Base-by-base conservation (phyloP, 768 basidiomycete species). In the Auriscalpium microsporum region DNA sequence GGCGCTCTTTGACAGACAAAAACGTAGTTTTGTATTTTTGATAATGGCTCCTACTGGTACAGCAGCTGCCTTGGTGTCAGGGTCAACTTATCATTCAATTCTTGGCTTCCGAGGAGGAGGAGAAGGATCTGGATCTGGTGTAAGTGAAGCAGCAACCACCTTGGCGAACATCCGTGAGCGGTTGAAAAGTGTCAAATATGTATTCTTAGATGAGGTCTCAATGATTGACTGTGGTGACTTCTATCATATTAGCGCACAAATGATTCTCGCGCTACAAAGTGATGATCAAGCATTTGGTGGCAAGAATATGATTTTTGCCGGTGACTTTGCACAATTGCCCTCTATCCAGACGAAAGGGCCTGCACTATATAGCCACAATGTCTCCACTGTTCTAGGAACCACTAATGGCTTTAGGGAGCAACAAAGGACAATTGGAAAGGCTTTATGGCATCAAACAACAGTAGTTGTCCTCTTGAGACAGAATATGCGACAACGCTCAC, bases 281-380 rank as follows among this genome's bases (percentile, higher is more conserved):
- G 2, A 36, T 11, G 64, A 63, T 37, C 44, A 48, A 9, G 58
- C 69, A 2, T 75, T 72, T 62, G 73, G 73, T 28, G 73, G 74
- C 1, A 65, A 72, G 21, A 73, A 72, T 54, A 65, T 77, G 45
- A 71, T 77, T 17, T 67, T 77, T 55, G 73, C 75, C 11, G 75
- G 75, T 19, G 75, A 77, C 52, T 75, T 77, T 68, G 74, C 72
- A 3, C 75, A 78, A 48, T 56, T 77, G 0, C 72, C 73, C 2
- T 75, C 56, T 13, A 34, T 38, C 70, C 28, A 66, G 61, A 23
- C 38, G 17, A 13, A 33, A 28, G 28, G 55, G 40, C 52, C 51
- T 14, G 17, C 64, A 2, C 44, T 71, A 5, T 72, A 68, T 45
- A 62, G 55, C 21, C 1, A 1, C 19, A 36, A 34, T 14, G 55